Conservation (phyloP, 768 basidiomycete genomes). For the Vararia minispora region DNA sequence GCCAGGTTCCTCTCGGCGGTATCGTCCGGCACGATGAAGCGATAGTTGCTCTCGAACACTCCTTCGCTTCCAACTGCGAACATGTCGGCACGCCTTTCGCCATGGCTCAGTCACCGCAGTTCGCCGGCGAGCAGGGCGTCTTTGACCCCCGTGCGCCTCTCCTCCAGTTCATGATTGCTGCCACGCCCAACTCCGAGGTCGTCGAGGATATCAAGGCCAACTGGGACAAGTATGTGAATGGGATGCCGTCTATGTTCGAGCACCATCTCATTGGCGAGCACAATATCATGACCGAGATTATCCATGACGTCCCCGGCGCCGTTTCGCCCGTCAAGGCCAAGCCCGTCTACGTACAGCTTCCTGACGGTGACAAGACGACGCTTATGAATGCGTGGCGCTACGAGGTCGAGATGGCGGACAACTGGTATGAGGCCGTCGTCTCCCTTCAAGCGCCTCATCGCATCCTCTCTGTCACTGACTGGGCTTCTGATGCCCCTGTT, state of each 20-base stretch:
- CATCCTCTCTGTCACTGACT: conserved; percentile 86
- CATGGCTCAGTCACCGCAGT: conserved; percentile 19
- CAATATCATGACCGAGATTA: conserved; percentile 29
- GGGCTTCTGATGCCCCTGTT: conserved; percentile 73
- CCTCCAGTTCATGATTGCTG: conserved; percentile 70
- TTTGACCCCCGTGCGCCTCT: conserved; percentile 43
- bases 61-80: conserved; percentile 49
- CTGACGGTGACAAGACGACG: conserved; percentile 43
- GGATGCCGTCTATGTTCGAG: conserved; percentile 34
- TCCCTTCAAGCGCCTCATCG: conserved; percentile 62
- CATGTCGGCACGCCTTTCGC: conserved; percentile 30
- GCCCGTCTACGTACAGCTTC: conserved; percentile 76
- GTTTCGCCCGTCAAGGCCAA: conserved; percentile 73
- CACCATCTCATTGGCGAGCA: conserved; percentile 36
- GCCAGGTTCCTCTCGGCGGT: conserved; percentile 25
- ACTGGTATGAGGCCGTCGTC: conserved; percentile 92
- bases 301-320: conserved; percentile 62
- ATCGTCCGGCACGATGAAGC: conserved; percentile 10
- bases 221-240: conserved; percentile 37
- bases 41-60: conserved; percentile 27
- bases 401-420: conserved; percentile 89
- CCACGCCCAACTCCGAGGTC: conserved; percentile 42
- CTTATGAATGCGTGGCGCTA: conserved; percentile 85
- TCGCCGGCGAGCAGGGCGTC: conserved; percentile 18
- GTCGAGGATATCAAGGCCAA: conserved; percentile 37